Percentiles rank a stretch among this genome's conserved stretches.
These are phyloP conservation scores for Amyloporia xantha DNA, from an alignment of 768 basidiomycete species.

Conservation along the genomic window DNA sequence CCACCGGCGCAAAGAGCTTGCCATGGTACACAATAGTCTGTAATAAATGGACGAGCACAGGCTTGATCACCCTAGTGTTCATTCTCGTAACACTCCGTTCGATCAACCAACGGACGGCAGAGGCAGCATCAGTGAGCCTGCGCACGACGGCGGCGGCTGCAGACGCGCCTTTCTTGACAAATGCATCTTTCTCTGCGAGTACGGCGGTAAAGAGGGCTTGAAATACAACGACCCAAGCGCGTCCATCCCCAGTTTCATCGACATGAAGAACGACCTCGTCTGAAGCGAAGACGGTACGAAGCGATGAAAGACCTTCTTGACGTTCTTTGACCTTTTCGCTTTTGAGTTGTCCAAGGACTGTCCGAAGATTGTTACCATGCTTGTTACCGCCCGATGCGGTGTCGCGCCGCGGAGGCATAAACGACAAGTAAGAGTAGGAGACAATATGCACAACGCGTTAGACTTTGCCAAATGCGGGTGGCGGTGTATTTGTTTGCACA, in stretches of 20 bases:
- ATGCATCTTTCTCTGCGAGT: slow-evolving; percentile 49
- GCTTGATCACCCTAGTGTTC: slow-evolving; percentile 45
- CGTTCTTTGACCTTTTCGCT: slow-evolving; percentile 67
- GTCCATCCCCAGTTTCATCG: slow-evolving; percentile 30
- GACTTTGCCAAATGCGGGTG: background rate
- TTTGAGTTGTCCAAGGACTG: slow-evolving; percentile 38
- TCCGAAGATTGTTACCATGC: background rate
- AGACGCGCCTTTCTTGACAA: slow-evolving; percentile 32
- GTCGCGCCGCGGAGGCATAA: slow-evolving; percentile 34
- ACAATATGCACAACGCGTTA: too few species aligned
- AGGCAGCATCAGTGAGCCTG: slow-evolving; percentile 61
- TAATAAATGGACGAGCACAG: slow-evolving; percentile 58
- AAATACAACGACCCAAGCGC: slow-evolving; percentile 61
- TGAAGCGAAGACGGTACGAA: slow-evolving; percentile 46
- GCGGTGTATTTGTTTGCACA: background rate
- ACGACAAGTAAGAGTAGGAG: slow-evolving; percentile 36
- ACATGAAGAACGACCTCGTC: slow-evolving; percentile 38
- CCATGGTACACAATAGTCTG: slow-evolving; percentile 50
- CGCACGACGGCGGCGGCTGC: slow-evolving; percentile 42
- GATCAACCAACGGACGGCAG: slow-evolving; percentile 65
- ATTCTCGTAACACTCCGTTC: slow-evolving; percentile 54
- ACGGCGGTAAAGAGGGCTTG: slow-evolving; percentile 68
- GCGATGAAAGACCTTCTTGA: slow-evolving; percentile 49
- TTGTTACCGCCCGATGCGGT: background rate
- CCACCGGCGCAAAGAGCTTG: slow-evolving; percentile 53